These are phyloP conservation scores for Galerina sulciceps DNA, from an alignment of 768 basidiomycete genomes.

Conservation along the genomic window DNA sequence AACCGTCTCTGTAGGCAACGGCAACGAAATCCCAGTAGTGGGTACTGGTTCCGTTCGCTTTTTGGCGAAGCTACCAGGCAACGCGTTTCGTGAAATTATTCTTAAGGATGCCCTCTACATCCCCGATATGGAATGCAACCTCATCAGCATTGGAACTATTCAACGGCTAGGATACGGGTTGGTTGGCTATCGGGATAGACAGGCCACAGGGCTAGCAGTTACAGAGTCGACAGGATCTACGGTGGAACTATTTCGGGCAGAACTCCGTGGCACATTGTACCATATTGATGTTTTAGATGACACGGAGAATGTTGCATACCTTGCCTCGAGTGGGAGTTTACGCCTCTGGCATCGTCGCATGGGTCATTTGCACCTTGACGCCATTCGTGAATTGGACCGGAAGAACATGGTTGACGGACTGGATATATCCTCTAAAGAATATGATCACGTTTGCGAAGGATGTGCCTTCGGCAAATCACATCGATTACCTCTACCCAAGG, in stretches of 20 bases:
- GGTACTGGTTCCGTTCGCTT: slow-evolving; percentile 16
- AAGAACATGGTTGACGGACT: not conserved
- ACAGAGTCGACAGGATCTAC: not conserved
- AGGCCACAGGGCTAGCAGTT: not conserved
- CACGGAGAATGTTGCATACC: no score
- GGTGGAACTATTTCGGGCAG: not conserved
- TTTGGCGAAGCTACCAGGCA: not conserved
- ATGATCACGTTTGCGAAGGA: not conserved
- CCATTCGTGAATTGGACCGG: no score
- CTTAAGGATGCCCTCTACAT: slow-evolving; percentile 6
- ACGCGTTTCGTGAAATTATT: not conserved
- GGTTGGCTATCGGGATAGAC: not conserved
- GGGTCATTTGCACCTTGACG: not conserved
- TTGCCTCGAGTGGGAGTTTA: no score
- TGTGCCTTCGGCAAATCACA: slow-evolving; percentile 11
- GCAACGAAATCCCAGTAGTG: slow-evolving; percentile 10
- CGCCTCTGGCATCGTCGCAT: not conserved
- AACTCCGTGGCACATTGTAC: not conserved
- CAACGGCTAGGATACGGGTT: not conserved
- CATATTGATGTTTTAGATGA: no score
- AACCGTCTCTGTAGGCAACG: slow-evolving; percentile 20
- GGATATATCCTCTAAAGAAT: not conserved
- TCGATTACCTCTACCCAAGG: not conserved
- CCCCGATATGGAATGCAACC: slow-evolving; percentile 7
- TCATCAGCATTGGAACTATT: slow-evolving; percentile 5